A percentile compares a stretch with the other conserved stretches of the same genome.
Conservation (phyloP, 176 grass and related monocot species). For the Microstegium vimineum region DNA sequence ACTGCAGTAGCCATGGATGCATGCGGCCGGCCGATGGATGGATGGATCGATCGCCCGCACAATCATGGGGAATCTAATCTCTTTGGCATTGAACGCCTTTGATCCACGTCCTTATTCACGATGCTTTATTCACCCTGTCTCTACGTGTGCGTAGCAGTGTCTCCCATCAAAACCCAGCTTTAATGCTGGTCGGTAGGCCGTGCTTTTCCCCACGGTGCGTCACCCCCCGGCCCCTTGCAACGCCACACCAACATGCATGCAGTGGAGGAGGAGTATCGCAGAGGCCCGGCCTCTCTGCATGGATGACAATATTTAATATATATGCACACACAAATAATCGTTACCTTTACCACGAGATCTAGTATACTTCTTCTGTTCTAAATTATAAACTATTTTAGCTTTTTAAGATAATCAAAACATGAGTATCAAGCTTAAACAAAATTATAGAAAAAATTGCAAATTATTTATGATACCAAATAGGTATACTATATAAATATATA, state of each 20-base stretch:
- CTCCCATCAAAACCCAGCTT: conserved; percentile 20
- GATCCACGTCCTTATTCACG: conserved; percentile 39
- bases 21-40: no score
- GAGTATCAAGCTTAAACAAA: no score
- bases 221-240: neutral
- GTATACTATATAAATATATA: no score
- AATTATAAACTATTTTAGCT: no score
- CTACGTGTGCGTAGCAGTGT: neutral
- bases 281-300: neutral
- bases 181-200: conserved; percentile 25
- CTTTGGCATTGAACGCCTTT: conserved; percentile 34
- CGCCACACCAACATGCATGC: neutral
- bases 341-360: no score
- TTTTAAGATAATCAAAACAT: no score
- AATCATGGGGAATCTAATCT: conserved; percentile 45
- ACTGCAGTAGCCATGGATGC: neutral
- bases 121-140: conserved; percentile 51
- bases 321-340: no score
- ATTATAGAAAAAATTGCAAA: no score
- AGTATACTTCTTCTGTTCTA: no score
- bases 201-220: conserved; percentile 29
- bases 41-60: conserved; percentile 16
- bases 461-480: no score
- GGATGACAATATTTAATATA: neutral
- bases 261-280: neutral